A percentile compares a stretch with the other conserved stretches of the same genome.
Evolutionary conservation across 352 stramenopile genomes (phyloP).

Genomic region (Phytophthora kernoviae): DNA sequence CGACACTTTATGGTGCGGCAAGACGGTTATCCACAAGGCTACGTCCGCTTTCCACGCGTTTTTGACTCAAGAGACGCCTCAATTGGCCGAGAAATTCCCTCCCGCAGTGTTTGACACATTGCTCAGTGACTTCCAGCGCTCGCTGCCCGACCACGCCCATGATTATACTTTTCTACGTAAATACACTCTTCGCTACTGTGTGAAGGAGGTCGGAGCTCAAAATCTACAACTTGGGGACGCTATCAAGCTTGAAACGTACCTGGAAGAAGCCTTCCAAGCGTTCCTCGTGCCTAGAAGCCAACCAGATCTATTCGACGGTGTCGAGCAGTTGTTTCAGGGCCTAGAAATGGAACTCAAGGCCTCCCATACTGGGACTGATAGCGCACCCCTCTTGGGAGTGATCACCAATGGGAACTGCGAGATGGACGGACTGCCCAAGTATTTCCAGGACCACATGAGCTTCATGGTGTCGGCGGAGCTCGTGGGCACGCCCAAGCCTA

Average conservation of each 20-base stretch:
- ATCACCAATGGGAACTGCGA: conserved; percentile 84
- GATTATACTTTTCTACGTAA: conserved; percentile 77
- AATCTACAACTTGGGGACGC: conserved; percentile 25
- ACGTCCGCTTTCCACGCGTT: conserved; percentile 56
- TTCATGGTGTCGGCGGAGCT: conserved; percentile 65
- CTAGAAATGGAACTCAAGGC: conserved; percentile 38
- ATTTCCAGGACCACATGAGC: conserved; percentile 45
- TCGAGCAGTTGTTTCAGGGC: conserved; percentile 48
- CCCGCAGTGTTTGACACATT: conserved; percentile 45
- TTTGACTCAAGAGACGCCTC: conserved; percentile 36
- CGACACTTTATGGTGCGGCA: conserved; percentile 78
- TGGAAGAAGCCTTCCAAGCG: conserved; percentile 60
- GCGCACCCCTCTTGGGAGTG: conserved; percentile 39
- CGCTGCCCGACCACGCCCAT: conserved; percentile 52
- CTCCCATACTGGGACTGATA: neutral
- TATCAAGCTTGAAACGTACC: conserved; percentile 34
- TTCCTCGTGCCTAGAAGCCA: conserved; percentile 65
- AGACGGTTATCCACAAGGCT: conserved; percentile 51
- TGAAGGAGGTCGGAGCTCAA: conserved; percentile 27
- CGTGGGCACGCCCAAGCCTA: conserved; percentile 54
- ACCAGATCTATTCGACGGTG: conserved; percentile 64
- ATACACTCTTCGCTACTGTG: conserved; percentile 57
- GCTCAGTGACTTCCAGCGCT: conserved; percentile 45
- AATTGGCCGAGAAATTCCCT: conserved; percentile 45
- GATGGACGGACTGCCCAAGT: conserved; percentile 43